Evolutionary conservation across 106 monocot genomes (phyloP).

Genomic region (Dendrobium chrysotoxum): DNA sequence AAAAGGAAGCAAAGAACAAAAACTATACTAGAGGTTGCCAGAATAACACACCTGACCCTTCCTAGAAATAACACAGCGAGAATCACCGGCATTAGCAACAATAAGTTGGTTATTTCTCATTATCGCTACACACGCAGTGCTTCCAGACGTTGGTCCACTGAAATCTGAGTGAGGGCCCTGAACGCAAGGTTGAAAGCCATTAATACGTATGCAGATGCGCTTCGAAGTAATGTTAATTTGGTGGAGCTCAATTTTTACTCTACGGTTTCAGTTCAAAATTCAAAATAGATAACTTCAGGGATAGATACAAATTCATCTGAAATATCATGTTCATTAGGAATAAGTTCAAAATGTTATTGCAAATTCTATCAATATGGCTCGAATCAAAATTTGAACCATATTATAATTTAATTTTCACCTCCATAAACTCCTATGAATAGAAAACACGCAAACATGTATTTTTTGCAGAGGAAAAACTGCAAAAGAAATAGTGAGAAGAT

Average conservation of each 20-base stretch:
- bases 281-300: neutral
- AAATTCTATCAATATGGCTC: neutral
- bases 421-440: neutral
- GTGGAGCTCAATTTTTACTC: neutral
- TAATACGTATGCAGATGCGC: neutral
- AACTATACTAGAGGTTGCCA: neutral
- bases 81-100: slow-evolving; percentile 97
- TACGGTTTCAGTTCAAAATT: neutral
- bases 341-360: neutral
- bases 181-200: slow-evolving; percentile 5
- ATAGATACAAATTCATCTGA: too few species aligned
- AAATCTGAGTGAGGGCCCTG: slow-evolving; percentile 97
- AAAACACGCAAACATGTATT: neutral
- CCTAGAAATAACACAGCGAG: slow-evolving; percentile 97
- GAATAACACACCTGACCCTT: slow-evolving; percentile 67
- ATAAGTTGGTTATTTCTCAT: slow-evolving; percentile 78
- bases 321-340: neutral
- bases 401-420: neutral
- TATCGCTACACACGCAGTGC: slow-evolving; percentile 94
- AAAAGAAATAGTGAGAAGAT: neutral
- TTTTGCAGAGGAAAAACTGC: too few species aligned
- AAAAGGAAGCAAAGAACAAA: neutral
- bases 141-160: slow-evolving; percentile 77
- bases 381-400: neutral
- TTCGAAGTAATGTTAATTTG: neutral